These are phyloP conservation scores for Coemansia sp. DNA, from an alignment of 192 early-diverging fungal genomes.

Conservation along the genomic window DNA sequence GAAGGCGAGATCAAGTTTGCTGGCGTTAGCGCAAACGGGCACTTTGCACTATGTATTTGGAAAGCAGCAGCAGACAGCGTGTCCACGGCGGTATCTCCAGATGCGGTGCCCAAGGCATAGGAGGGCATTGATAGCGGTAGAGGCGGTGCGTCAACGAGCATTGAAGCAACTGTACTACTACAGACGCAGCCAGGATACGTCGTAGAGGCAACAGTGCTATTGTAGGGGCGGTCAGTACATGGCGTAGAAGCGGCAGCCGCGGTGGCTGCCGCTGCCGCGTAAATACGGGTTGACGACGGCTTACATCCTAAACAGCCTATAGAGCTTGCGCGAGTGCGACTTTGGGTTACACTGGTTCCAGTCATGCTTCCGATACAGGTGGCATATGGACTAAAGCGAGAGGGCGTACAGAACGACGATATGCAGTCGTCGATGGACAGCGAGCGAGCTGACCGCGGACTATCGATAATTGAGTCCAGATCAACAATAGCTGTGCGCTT, in stretches of 20 bases:
- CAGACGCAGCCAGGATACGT: not conserved
- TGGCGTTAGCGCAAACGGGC: not conserved
- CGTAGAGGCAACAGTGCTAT: not conserved
- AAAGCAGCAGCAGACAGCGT: not conserved
- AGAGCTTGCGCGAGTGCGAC: conserved; percentile 8
- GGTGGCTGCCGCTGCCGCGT: not conserved
- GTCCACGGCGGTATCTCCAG: not conserved
- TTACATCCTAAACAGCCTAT: conserved; percentile 18
- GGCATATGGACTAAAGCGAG: conserved; percentile 11
- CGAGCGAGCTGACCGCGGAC: conserved; percentile 42
- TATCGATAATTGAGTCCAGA: conserved; percentile 47
- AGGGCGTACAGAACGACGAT: conserved; percentile 31
- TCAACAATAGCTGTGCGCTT: conserved; percentile 13
- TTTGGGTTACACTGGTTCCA: conserved; percentile 1
- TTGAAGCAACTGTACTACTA: conserved; percentile 1
- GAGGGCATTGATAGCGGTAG: conserved; percentile 5
- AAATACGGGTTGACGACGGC: not conserved
- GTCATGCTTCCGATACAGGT: conserved; percentile 2
- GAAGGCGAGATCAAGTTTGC: conserved; percentile 7
- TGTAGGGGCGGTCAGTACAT: not conserved
- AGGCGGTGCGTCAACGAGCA: conserved; percentile 12
- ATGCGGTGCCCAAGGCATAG: not conserved
- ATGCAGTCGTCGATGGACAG: conserved; percentile 53
- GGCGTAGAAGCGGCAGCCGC: not conserved
- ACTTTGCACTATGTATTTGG: not conserved